These are phyloP conservation scores for Lactarius trivialis DNA, from an alignment of 768 basidiomycete species.

Conservation along the genomic window DNA sequence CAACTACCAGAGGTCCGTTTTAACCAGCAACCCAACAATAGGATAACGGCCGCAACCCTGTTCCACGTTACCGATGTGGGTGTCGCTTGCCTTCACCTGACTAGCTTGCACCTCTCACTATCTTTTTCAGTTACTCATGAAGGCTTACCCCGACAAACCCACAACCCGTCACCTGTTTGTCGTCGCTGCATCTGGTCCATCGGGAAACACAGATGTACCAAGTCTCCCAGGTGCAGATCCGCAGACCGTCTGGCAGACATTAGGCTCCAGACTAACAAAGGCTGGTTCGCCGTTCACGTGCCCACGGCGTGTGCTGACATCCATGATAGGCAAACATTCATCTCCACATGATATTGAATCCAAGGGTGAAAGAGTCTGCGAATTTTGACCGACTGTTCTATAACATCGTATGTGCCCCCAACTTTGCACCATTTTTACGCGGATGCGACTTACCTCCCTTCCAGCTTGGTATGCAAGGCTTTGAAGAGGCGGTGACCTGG, in stretches of 20 bases:
- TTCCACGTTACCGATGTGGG: slow-evolving; percentile 19
- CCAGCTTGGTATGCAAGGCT: slow-evolving; percentile 17
- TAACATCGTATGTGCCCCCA: slow-evolving; percentile 16
- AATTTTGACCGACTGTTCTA: slow-evolving; percentile 17
- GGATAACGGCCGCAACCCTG: slow-evolving; percentile 20
- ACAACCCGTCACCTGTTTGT: slow-evolving; percentile 24
- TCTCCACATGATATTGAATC: slow-evolving; percentile 24
- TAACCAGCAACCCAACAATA: slow-evolving; percentile 17
- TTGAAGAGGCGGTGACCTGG: slow-evolving; percentile 13
- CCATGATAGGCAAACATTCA: slow-evolving; percentile 21
- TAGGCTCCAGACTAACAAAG: slow-evolving; percentile 16
- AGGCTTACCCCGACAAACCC: slow-evolving; percentile 5
- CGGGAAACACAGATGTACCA: slow-evolving; percentile 14
- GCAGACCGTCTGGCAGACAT: slow-evolving; percentile 10
- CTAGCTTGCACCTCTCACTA: neutral
- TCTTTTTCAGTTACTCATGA: slow-evolving; percentile 17
- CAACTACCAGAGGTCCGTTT: slow-evolving; percentile 23
- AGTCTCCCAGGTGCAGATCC: slow-evolving; percentile 14
- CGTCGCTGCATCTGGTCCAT: slow-evolving; percentile 21
- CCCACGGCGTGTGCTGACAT: slow-evolving; percentile 8
- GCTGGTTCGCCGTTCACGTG: slow-evolving; percentile 14
- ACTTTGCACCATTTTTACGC: neutral
- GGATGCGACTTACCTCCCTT: neutral
- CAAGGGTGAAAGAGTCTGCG: slow-evolving; percentile 4
- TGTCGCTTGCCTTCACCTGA: neutral